Conservation (phyloP, 106 monocot genomes). For the Xerophyta viscosa region DNA sequence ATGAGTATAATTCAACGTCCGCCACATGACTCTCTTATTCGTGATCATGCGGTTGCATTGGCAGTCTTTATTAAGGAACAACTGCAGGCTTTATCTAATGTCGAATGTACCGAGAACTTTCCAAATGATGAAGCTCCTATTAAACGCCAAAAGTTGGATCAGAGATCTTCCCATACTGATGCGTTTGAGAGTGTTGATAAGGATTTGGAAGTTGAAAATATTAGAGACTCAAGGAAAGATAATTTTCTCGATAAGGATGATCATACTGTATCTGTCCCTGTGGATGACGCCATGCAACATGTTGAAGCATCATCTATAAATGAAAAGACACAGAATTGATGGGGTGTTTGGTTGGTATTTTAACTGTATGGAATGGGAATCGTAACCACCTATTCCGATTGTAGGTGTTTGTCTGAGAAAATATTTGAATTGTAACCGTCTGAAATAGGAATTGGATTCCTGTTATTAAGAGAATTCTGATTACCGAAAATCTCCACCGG, state of each 20-base stretch:
- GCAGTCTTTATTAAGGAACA: slow-evolving; percentile 53
- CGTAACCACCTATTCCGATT: no score
- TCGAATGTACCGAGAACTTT: neutral
- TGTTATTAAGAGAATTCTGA: no score
- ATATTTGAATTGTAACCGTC: no score
- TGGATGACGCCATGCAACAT: neutral
- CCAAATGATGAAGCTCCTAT: neutral
- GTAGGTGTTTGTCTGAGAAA: no score
- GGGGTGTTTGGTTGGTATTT: no score
- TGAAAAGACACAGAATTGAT: no score
- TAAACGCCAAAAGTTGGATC: slow-evolving; percentile 5
- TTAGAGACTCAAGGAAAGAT: no score
- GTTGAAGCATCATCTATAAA: slow-evolving; percentile 1
- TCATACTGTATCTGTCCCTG: neutral
- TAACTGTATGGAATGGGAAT: no score
- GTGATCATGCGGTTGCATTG: slow-evolving; percentile 73
- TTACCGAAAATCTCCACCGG: no score
- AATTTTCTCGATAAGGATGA: no score
- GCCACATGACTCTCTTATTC: slow-evolving; percentile 70
- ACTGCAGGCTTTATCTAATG: slow-evolving; percentile 29
- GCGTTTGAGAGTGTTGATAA: slow-evolving; percentile 12
- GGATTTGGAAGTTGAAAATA: slow-evolving; percentile 1
- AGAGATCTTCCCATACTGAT: neutral
- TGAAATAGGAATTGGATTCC: no score
- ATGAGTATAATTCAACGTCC: slow-evolving; percentile 47